Base-by-base conservation (phyloP, 2,329 filamentous ascomycete species). In the Sporothrix phasma region DNA sequence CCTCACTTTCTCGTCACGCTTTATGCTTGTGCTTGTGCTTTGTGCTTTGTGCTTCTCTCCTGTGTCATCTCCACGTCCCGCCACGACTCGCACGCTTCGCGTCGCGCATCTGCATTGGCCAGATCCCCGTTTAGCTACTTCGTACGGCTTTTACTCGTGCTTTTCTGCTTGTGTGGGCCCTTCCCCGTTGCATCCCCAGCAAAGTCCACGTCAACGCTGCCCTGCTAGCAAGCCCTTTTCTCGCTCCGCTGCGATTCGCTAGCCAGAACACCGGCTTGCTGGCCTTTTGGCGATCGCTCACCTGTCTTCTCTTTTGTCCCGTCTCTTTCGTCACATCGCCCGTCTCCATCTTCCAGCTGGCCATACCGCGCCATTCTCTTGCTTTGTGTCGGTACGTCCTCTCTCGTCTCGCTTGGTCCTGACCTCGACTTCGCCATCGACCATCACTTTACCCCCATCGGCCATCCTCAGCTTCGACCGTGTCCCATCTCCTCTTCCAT, bases 121-220 rank as follows among this genome's bases (percentile, higher is more conserved):
- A n/a, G n/a, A 61, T 45, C 22, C 15, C 45, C 51, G n/a, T 29
- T 39, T 49, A 37, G 26, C n/a, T 17, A 19, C 41, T n/a, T n/a
- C n/a, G n/a, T n/a, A n/a, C n/a, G n/a, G n/a, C 41, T 29, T 49
- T 39, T 41, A 24, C 24, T 43, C 22, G 2, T 13, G 17, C 15
- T 37, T 46, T 51, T 45, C 47, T 64, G 49, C 58, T 58, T 24
- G 58, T 65, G 63, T 65, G 63, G 63, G 61, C n/a, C 47, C 37
- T 51, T 11, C 26, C 46, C 37, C 34, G 15, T 22, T 45, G 39
- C 39, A 31, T 53, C 26, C 47, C 63, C 58, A 64, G 61, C 61
- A 56, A 61, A 51, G 49, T 62, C 63, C 63, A 65, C 63, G 59
- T 65, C 63, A 65, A 56, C 64, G 46, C 56, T 49, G 61, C 45